Evolutionary conservation across 306 rosid species (phyloP).

Genomic region (Glycine latifolia): DNA sequence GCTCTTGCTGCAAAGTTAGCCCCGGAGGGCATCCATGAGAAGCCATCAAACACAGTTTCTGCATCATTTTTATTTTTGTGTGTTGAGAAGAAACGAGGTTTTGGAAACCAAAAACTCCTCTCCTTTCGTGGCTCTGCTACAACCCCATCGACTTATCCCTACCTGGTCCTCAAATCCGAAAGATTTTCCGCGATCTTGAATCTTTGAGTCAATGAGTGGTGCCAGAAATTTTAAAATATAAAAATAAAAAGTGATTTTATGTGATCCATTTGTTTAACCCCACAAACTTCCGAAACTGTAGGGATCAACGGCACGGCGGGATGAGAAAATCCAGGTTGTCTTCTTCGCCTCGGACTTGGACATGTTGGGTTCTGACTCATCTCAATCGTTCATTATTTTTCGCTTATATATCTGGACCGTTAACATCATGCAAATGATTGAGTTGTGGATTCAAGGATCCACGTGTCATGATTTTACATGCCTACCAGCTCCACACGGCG

Average conservation of each 20-base stretch:
- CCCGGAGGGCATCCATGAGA: slow-evolving; percentile 72
- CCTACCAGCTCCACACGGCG: not conserved
- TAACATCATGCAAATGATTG: not conserved
- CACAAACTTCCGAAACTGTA: slow-evolving; percentile 40
- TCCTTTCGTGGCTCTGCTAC: slow-evolving; percentile 45
- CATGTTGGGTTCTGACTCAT: not conserved
- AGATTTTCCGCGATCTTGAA: slow-evolving; percentile 32
- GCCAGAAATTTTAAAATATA: not conserved
- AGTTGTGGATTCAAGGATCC: not conserved
- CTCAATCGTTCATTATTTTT: not conserved
- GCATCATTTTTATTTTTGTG: slow-evolving; percentile 37
- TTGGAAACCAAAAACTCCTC: slow-evolving; percentile 46
- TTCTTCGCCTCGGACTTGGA: slow-evolving; percentile 26
- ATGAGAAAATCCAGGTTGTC: slow-evolving; percentile 59
- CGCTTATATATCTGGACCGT: not conserved
- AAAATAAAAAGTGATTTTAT: slow-evolving; percentile 20
- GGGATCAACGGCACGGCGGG: not conserved
- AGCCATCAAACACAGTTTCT: slow-evolving; percentile 69
- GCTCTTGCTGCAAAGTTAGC: slow-evolving; percentile 65
- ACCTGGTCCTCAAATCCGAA: slow-evolving; percentile 42
- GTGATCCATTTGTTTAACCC: slow-evolving; percentile 46
- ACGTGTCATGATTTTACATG: slow-evolving; percentile 3
- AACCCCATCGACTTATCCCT: slow-evolving; percentile 59
- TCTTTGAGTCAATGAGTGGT: slow-evolving; percentile 56
- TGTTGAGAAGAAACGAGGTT: slow-evolving; percentile 32